A percentile compares a stretch with the other conserved stretches of the same genome.
phyloP scores from a whole-genome alignment of 305 asterid genomes.

The Striga hermonthica region DNA sequence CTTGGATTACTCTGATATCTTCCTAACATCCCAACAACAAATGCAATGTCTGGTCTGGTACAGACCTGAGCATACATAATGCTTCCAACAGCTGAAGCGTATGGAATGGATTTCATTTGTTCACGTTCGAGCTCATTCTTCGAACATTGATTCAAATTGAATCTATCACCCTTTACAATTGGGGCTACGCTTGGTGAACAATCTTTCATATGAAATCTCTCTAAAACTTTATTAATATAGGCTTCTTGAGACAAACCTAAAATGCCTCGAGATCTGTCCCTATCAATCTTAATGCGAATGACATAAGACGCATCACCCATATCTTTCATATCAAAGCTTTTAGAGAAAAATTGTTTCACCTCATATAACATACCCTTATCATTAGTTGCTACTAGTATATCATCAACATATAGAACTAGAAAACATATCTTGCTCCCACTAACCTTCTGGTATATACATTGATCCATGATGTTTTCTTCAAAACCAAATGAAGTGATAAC shows the following conservation, averaged over 20 bases:
- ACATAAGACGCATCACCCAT: background rate
- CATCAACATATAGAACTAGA: background rate
- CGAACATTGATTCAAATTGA: background rate
- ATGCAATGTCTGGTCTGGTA: too few species aligned
- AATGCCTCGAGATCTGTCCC: too few species aligned
- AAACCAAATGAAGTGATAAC: too few species aligned
- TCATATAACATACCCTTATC: background rate
- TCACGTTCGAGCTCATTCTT: background rate
- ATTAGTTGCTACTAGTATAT: background rate
- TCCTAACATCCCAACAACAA: too few species aligned
- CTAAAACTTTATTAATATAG: too few species aligned
- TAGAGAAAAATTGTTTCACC: background rate
- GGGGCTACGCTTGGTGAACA: background rate
- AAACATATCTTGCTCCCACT: background rate
- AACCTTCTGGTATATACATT: too few species aligned
- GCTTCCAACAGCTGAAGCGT: too few species aligned
- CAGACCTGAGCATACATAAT: too few species aligned
- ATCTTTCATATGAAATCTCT: too few species aligned
- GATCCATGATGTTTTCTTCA: too few species aligned
- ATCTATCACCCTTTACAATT: background rate
- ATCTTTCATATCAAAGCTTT: background rate
- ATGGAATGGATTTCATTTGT: background rate
- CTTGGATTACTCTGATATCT: too few species aligned
- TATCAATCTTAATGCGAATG: background rate
- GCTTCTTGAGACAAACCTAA: too few species aligned